Base-by-base conservation (phyloP, 139 green algal genomes). In the Auxenochlorella pyrenoidosa region DNA sequence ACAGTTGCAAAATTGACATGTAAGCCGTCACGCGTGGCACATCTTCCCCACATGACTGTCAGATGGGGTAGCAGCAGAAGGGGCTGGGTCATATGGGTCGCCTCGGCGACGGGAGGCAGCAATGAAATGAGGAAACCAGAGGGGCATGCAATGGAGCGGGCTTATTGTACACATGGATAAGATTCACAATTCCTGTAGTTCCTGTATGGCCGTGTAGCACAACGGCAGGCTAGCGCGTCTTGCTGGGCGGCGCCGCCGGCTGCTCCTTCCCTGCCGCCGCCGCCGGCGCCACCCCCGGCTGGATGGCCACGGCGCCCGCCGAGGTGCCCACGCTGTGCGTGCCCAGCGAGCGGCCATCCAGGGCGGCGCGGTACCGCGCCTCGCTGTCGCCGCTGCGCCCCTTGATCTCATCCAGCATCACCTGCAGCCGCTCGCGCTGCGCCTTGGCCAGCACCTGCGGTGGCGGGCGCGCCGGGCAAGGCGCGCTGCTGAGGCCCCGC, bases 341-440 rank as follows among this genome's bases (percentile, higher is more conserved):
- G 40, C 92, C 92, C 54, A 94, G 71, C 8, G 80, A 91, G 58
- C 90, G 59, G 0, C 92, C 92, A 32, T 93, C 79, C 26, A 95
- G 60, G n/a, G 92, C 89, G 43, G 92, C 92, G 18, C 65, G 78
- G 81, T 95, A 95, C 18, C 92, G 77, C 28, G 89, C 85, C 68
- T 88, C 86, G n/a, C 82, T 73, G 10, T 63, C 59, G 10, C 40
- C 30, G 80, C 63, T 71, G 63, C 82, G 59, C 19, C 65, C 81
- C 83, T 84, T 78, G 21, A 93, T 72, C 79, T 95, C 92, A 34
- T 92, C 90, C 36, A 95, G 72, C 76, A 95, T 72, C n/a, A 95
- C 92, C 30, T 90, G 86, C 60, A 95, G 86, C 65, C 92, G 77
- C 51, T 94, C 83, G n/a, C 83, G 88, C 83, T 95, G 93, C 32